These are phyloP conservation scores for Botrytis pseudocinerea DNA, from an alignment of 2,329 filamentous ascomycete species.

Conservation along the genomic window DNA sequence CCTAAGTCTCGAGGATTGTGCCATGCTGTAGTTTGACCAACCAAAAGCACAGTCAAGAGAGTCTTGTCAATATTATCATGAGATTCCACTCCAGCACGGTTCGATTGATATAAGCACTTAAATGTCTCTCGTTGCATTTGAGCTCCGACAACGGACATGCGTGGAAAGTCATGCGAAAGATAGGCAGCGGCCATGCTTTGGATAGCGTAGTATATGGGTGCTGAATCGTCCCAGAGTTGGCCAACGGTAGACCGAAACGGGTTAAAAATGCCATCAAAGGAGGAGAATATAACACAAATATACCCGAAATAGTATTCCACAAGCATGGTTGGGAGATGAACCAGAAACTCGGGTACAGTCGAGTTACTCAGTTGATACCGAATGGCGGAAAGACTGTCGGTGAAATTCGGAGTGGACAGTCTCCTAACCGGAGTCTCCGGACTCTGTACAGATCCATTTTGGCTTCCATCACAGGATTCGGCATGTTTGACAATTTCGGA, in stretches of 20 bases:
- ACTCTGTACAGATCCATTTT: not conserved
- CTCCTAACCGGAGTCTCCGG: not conserved
- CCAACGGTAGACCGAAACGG: conserved; percentile 60
- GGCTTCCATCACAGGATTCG: not conserved
- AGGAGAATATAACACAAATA: conserved; percentile 62
- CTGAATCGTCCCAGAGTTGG: conserved; percentile 57
- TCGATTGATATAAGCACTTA: conserved; percentile 45
- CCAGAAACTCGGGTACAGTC: conserved; percentile 35
- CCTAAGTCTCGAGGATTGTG: conserved; percentile 58
- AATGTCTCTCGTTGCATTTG: conserved; percentile 49
- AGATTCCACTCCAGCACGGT: conserved; percentile 52
- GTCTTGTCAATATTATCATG: conserved; percentile 52
- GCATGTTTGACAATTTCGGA: not conserved
- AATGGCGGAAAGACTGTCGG: conserved; percentile 36
- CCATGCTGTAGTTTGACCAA: conserved; percentile 61
- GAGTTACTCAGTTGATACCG: conserved; percentile 36
- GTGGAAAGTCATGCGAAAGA: conserved; percentile 57
- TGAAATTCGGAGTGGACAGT: conserved; percentile 5
- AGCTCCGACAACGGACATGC: conserved; percentile 51
- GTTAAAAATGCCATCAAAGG: conserved; percentile 62
- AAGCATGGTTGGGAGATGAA: conserved; percentile 50
- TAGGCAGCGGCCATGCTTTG: conserved; percentile 66
- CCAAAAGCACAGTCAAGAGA: conserved; percentile 57
- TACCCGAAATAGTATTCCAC: conserved; percentile 66
- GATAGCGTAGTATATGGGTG: conserved; percentile 60